Evolutionary conservation across 139 green algal genomes (phyloP), one percentile per base, ranked within the genome.

Genomic region (Deuterostichococcus epilithicus): DNA sequence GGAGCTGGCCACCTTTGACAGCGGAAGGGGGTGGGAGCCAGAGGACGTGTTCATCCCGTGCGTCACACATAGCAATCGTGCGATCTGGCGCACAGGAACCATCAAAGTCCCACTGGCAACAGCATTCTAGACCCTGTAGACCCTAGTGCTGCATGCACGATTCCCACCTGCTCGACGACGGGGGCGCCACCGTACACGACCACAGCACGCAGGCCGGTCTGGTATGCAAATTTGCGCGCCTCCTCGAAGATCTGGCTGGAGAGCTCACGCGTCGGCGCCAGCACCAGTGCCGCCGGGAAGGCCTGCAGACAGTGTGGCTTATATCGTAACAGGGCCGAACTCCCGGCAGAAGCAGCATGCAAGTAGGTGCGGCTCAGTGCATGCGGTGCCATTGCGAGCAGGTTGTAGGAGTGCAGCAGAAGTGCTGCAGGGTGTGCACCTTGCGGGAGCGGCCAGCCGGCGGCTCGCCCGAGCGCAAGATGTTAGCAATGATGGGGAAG

Each of bases 121-220:
- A n/a, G n/a, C n/a, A n/a, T n/a, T n/a, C n/a, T n/a, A n/a, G n/a
- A n/a, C n/a, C n/a, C n/a, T n/a, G n/a, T n/a, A n/a, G n/a, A n/a
- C n/a, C n/a, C n/a, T n/a, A n/a, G n/a, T n/a, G n/a, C n/a, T n/a
- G n/a, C 10, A 23, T 52, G 66, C 22, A 74, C 36, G 63, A 13
- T 33, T 0, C 20, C 52, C 35, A 94, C 85, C 89, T 97, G 94
- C 74, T 97, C 90, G 37, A 87, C 86, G 18, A 97, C 90, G 2
- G 95, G 95, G 28, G 95, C 95, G 63, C 96, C 96, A 66, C 96
- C 96, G 82, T 98, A 99, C 30, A 98, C 90, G 20, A 99, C 96
- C 2, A 97, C 94, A 25, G 92, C 85, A 30, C 90, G 84, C 36
- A 98, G 84, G 58, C 93, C 95, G 0, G 95, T 98, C 85, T 95